These are phyloP conservation scores for Fusarium compactum DNA, from an alignment of 2,329 filamentous ascomycete species.

Conservation along the genomic window DNA sequence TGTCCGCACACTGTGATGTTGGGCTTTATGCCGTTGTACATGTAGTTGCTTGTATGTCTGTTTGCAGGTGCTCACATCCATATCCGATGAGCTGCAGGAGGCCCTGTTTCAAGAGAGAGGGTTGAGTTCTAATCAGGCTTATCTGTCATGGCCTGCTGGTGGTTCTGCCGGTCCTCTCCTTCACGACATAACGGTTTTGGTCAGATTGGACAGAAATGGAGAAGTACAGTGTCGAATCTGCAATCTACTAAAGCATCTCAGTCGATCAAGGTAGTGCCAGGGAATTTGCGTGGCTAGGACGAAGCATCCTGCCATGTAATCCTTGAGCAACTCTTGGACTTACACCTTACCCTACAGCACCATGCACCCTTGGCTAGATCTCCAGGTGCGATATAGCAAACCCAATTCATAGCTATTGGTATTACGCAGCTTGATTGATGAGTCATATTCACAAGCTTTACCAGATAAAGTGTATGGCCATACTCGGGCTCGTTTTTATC, in stretches of 20 bases:
- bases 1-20: background rate
- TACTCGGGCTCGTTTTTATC: background rate
- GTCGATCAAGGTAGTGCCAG: too few relatives aligned
- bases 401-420: background rate
- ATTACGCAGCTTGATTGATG: background rate
- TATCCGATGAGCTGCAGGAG: background rate
- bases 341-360: background rate
- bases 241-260: too few relatives aligned
- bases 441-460: background rate
- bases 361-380: background rate
- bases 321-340: background rate
- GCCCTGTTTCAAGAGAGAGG: background rate
- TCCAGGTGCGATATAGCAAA: background rate
- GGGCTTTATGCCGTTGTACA: background rate
- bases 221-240: background rate
- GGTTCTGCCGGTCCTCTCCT: background rate
- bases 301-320: background rate
- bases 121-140: background rate
- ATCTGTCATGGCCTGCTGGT: background rate
- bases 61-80: background rate
- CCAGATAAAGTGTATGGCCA: background rate
- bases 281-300: background rate
- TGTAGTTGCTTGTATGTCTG: background rate
- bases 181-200: background rate
- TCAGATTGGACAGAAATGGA: background rate